Base-by-base conservation (phyloP, 2,329 filamentous ascomycete species). In the Didymellaceae sp. region DNA sequence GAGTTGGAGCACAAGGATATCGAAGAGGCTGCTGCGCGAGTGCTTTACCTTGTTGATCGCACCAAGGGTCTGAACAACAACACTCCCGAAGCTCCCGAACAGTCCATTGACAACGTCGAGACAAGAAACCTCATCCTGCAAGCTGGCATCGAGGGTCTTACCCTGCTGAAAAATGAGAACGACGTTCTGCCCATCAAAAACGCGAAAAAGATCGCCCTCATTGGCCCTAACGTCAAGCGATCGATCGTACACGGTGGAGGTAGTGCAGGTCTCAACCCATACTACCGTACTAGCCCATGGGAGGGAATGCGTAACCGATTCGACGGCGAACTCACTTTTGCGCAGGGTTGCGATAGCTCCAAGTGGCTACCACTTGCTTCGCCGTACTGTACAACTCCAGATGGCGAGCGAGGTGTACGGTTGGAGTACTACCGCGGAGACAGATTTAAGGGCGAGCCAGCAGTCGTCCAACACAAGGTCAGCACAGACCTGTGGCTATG, bases 401-500 rank as follows among this genome's bases (percentile, higher is more conserved):
- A 78, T 0, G 85, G 84, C 6, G 78, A 84, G 55, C 80, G 78
- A 2, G 86, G 86, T 1, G 83, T 88, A 7, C 80, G 76, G 13
- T 79, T 88, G 11, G 84, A 88, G 45, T 88, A 86, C 77, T 87
- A 80, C 62, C 76, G 78, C 11, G 85, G 85, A 5, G 85, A 88
- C 57, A 78, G 81, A 50, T 87, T 88, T 55, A 71, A 83, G 48
- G 84, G 84, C 2, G 67, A 76, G 17, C 82, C 85, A 8, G 75
- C 79, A 1, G 76, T 85, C 13, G 75, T 81, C 2, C 84, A 88
- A 63, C 78, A 79, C 41, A 80, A 86, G 55, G 79, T 75, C 6
- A 86, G 86, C 62, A 87, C 85, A 0, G 85, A 88, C 63, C 78
- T 88, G 1, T 88, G 86, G 76, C 77, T 89, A 2, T 88, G 86